These are phyloP conservation scores for Paraurostyla sp. DNA, from an alignment of 73 alveolate genomes.

Conservation along the genomic window DNA sequence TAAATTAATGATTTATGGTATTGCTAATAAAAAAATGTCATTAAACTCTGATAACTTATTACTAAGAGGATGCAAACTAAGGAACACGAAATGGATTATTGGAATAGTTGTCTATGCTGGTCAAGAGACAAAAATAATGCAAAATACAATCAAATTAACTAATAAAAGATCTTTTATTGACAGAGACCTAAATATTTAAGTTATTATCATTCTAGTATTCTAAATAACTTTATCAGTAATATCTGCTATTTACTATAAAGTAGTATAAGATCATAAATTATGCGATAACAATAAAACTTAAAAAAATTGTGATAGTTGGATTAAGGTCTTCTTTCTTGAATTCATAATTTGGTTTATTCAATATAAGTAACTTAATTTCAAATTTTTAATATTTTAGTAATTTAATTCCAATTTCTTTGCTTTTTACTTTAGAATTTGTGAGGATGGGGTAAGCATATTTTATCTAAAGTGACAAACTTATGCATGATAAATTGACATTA, in stretches of 20 bases:
- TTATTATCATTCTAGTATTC: conserved; percentile 81
- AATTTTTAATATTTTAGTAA: conserved; percentile 73
- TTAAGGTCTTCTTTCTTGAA: neutral
- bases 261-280: no score
- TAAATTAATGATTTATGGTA: neutral
- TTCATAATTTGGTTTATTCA: conserved; percentile 1
- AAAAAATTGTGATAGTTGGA: neutral
- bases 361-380: conserved; percentile 48
- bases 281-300: neutral
- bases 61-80: conserved; percentile 90
- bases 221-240: conserved; percentile 66
- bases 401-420: conserved; percentile 82
- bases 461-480: conserved; percentile 82
- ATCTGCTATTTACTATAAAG: conserved; percentile 30
- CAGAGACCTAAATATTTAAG: conserved; percentile 86
- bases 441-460: conserved; percentile 77
- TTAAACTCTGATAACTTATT: conserved; percentile 73
- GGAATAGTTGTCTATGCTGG: conserved; percentile 92
- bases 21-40: conserved; percentile 21
- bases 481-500: conserved; percentile 82
- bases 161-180: conserved; percentile 92
- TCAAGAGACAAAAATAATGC: conserved; percentile 95
- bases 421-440: conserved; percentile 83
- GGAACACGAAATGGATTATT: conserved; percentile 87
- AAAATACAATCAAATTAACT: conserved; percentile 90